Conservation (phyloP, 106 monocot species). For the Agapanthus africanus region DNA sequence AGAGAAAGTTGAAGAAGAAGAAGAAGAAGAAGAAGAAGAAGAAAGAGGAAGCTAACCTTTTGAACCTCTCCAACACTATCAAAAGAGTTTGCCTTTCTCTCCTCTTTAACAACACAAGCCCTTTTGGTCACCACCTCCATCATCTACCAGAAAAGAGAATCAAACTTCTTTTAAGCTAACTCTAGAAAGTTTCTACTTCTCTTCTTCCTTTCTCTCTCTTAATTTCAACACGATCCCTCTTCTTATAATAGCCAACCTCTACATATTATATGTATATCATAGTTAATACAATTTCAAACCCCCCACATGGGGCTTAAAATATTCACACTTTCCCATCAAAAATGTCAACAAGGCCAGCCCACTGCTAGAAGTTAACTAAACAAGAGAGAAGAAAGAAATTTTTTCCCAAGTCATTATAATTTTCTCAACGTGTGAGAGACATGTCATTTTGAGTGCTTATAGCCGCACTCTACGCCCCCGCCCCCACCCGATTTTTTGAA, state of each 20-base stretch:
- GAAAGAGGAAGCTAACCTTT: conserved; percentile 1
- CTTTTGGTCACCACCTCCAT: conserved; percentile 5
- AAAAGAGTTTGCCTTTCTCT: background rate
- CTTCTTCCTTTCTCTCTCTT: background rate
- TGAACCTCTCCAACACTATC: conserved; percentile 6
- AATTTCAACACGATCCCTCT: too few species aligned
- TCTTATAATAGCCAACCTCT: conserved; percentile 1
- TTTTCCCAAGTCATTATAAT: background rate
- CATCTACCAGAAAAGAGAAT: background rate
- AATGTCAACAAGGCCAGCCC: conserved; percentile 9
- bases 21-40: background rate
- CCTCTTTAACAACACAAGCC: background rate
- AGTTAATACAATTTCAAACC: conserved; percentile 11
- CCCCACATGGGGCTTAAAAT: background rate
- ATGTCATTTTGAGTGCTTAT: conserved; percentile 9
- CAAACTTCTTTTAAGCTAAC: background rate
- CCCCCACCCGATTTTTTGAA: background rate
- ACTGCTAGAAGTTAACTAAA: background rate
- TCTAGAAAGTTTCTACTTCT: background rate
- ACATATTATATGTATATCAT: too few species aligned
- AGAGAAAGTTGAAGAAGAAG: background rate
- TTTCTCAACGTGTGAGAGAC: background rate
- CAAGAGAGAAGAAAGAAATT: background rate
- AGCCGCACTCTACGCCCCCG: conserved; percentile 14
- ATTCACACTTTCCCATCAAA: conserved; percentile 9